These are phyloP conservation scores for Schizosaccharomyces versatilis DNA, from an alignment of 1,139 yeast species.

Conservation along the genomic window DNA sequence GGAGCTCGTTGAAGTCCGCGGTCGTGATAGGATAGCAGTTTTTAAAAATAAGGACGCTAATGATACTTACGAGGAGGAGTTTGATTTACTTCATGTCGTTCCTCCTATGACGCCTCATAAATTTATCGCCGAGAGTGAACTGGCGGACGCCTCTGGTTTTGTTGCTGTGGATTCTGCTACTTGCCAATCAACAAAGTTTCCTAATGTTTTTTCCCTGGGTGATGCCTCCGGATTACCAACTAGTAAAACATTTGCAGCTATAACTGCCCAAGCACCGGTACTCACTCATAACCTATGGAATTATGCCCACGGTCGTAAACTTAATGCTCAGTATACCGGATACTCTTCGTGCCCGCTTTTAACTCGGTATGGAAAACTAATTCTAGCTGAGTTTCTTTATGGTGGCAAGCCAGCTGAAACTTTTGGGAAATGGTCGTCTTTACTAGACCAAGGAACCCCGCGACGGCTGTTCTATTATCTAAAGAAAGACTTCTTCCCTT, in stretches of 20 bases:
- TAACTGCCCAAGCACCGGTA: slow-evolving; percentile 10
- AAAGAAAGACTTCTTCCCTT: slow-evolving; percentile 10
- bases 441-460: slow-evolving; percentile 7
- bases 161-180: slow-evolving; percentile 9
- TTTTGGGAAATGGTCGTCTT: slow-evolving; percentile 4
- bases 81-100: slow-evolving; percentile 9
- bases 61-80: slow-evolving; percentile 3
- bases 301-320: slow-evolving; percentile 4
- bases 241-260: slow-evolving; percentile 10
- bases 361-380: slow-evolving; percentile 7
- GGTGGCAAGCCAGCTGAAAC: slow-evolving; percentile 8
- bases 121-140: slow-evolving; percentile 5
- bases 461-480: slow-evolving; percentile 8
- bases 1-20: slow-evolving; percentile 8
- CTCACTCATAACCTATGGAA: slow-evolving; percentile 9
- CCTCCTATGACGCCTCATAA: slow-evolving; percentile 9
- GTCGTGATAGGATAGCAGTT: slow-evolving; percentile 5
- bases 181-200: slow-evolving; percentile 7
- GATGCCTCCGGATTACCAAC: slow-evolving; percentile 10
- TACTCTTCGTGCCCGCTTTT: slow-evolving; percentile 10
- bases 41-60: slow-evolving; percentile 6
- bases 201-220: slow-evolving; percentile 9
- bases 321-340: slow-evolving; percentile 7
- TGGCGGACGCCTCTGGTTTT: slow-evolving; percentile 7
- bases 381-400: slow-evolving; percentile 9